Evolutionary conservation across 352 stramenopile species (phyloP).

Genomic region (Pythium monospermum): DNA sequence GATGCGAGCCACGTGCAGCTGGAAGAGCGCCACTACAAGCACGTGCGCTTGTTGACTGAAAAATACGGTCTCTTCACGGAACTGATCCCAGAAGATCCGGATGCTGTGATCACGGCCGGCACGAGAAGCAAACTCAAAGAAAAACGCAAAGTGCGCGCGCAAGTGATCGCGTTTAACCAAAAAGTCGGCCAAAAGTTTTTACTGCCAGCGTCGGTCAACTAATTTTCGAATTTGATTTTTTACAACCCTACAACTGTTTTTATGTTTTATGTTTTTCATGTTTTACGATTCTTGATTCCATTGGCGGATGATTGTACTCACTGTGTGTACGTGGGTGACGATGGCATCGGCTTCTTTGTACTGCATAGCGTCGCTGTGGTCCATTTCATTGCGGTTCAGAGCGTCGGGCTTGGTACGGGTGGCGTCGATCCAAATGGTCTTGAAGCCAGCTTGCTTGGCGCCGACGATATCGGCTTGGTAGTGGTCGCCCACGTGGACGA

Average conservation of each 20-base stretch:
- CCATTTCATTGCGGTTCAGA: slow-evolving; percentile 26
- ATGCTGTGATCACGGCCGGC: slow-evolving; percentile 57
- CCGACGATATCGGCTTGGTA: slow-evolving; percentile 67
- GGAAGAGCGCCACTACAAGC: slow-evolving; percentile 65
- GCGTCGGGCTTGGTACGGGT: slow-evolving; percentile 36
- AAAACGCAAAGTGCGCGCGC: slow-evolving; percentile 68
- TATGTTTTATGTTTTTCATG: no score
- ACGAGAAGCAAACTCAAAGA: slow-evolving; percentile 66
- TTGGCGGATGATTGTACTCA: slow-evolving; percentile 34
- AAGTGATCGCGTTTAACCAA: slow-evolving; percentile 68
- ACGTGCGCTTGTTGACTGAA: slow-evolving; percentile 58
- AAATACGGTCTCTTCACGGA: slow-evolving; percentile 70
- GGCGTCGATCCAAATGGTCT: slow-evolving; percentile 64
- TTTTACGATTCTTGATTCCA: slow-evolving; percentile 51
- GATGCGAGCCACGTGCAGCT: slow-evolving; percentile 47
- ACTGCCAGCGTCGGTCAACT: slow-evolving; percentile 32
- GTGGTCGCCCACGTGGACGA: slow-evolving; percentile 75
- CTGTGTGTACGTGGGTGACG: slow-evolving; percentile 39
- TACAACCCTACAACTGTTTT: no score
- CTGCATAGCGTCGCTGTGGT: slow-evolving; percentile 20
- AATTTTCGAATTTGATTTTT: no score
- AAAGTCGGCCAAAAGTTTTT: slow-evolving; percentile 74
- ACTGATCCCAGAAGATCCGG: slow-evolving; percentile 69
- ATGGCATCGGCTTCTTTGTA: slow-evolving; percentile 55
- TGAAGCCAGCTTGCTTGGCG: slow-evolving; percentile 52